Conservation (phyloP, 164 flowering plant species). For the Houttuynia cordata region DNA sequence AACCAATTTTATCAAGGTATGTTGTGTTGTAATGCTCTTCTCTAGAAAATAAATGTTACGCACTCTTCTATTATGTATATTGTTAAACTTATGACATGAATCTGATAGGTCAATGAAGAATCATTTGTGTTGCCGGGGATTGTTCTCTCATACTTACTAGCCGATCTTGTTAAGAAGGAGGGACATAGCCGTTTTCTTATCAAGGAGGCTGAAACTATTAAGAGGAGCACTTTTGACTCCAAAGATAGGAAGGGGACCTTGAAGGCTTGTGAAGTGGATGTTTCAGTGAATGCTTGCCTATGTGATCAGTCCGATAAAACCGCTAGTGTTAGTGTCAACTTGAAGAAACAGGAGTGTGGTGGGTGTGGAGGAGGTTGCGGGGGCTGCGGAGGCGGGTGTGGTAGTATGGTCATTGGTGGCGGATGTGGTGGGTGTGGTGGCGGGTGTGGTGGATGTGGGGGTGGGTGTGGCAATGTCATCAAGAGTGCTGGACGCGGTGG, state of each 20-base stretch:
- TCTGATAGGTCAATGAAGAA: constrained; percentile 51
- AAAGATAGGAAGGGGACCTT: neutral
- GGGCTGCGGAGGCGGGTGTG: constrained; percentile 17
- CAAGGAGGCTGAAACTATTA: neutral
- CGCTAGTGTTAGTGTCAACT: neutral
- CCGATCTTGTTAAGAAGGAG: constrained; percentile 38
- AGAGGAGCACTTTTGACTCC: neutral
- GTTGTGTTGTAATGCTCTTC: neutral
- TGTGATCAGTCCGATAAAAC: neutral
- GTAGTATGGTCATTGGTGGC: constrained; percentile 1
- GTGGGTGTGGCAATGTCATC: neutral
- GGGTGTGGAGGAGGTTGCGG: neutral
- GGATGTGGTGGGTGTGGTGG: neutral
- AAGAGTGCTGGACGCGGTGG: neutral
- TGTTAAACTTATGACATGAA: no score
- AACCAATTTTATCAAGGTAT: constrained; percentile 55
- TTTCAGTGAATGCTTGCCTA: neutral
- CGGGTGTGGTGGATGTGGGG: constrained; percentile 2
- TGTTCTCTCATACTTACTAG: constrained; percentile 37
- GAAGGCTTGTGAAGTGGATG: neutral
- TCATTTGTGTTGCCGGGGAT: constrained; percentile 54
- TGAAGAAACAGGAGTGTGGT: neutral
- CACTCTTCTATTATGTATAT: neutral
- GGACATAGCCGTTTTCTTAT: constrained; percentile 10
- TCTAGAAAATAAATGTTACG: no score